Base-by-base conservation (phyloP, 495 filamentous ascomycete genomes). In the Penicillium pulvis region DNA sequence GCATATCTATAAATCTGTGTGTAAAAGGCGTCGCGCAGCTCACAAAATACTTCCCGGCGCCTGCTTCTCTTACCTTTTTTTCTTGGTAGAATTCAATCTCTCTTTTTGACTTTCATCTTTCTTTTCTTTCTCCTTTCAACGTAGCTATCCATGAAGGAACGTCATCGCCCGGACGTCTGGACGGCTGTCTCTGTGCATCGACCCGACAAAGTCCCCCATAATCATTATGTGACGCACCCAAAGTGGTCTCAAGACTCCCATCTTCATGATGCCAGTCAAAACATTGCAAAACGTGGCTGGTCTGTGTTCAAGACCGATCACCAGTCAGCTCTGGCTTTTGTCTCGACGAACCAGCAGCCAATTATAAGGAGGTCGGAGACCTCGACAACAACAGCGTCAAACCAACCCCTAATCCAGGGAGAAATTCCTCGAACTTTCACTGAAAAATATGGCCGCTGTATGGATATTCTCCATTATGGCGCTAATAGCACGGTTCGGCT, bases 391-490 rank as follows among this genome's bases (percentile, higher is more conserved):
- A 54, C 57, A 33, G 17, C 20, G 28, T 51, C 50, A 16, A 51
- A 8, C n/a, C n/a, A 30, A 49, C 33, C 46, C 23, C 31, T 42
- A 14, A 36, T 46, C 3, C 24, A 8, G 17, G 44, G 58, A 11
- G 31, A 23, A 23, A 23, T 45, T 31, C 39, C 33, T 17, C 44
- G 48, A 8, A 39, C 69, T 0, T 67, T 72, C 53, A 48, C 57
- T 12, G 58, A 63, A n/a, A 67, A 59, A 52, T 72, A 74, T 41
- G 69, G 69, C 23, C 61, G 63, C 5, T 71, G 66, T 39, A 60
- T 59, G 7, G 56, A 71, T 14, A 71, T 74, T 42, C 48, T 72
- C 30, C 71, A 74, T 45, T 74, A 74, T 19, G 71, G 71, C 31
- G 26, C 62, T 26, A 57, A 66, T 43, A 69, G 68, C 47, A 72